phyloP scores from a whole-genome alignment of 768 basidiomycete species.

The Imleria badia region DNA sequence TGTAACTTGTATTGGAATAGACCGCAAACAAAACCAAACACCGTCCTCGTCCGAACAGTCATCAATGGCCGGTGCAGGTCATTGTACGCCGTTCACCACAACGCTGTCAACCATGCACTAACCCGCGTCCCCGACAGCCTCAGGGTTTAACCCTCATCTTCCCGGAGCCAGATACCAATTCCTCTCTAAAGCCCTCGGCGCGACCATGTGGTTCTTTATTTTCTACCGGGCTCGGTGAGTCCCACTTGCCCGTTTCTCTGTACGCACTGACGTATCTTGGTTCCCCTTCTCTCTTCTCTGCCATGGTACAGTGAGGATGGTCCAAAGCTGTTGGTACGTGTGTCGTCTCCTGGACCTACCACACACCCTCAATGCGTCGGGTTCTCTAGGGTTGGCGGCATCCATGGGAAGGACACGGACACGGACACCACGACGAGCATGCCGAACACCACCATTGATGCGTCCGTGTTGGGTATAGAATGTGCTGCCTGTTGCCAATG shows the following conservation, averaged over 20 bases:
- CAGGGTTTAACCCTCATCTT: constrained; percentile 89
- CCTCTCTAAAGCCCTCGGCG: constrained; percentile 83
- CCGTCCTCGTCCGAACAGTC: constrained; percentile 21
- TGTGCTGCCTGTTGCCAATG: constrained; percentile 1
- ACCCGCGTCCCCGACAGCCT: constrained; percentile 36
- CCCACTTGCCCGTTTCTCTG: neutral
- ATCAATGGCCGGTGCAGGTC: constrained; percentile 35
- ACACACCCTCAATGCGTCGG: neutral
- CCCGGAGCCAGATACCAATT: constrained; percentile 75
- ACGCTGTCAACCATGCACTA: neutral
- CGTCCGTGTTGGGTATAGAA: constrained; percentile 11
- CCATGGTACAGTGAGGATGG: constrained; percentile 62
- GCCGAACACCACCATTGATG: constrained; percentile 42
- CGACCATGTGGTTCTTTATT: constrained; percentile 98
- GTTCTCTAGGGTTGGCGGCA: constrained; percentile 51
- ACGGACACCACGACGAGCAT: constrained; percentile 40
- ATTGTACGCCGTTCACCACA: constrained; percentile 22
- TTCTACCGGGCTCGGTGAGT: constrained; percentile 92
- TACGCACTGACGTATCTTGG: neutral
- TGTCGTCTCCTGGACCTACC: neutral
- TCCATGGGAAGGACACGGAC: constrained; percentile 65
- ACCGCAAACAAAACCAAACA: constrained; percentile 29
- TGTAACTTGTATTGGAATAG: neutral
- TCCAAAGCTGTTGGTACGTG: constrained; percentile 61
- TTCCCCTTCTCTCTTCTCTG: neutral